Conservation (phyloP, 495 filamentous ascomycete genomes). For the Xylaria scruposa region DNA sequence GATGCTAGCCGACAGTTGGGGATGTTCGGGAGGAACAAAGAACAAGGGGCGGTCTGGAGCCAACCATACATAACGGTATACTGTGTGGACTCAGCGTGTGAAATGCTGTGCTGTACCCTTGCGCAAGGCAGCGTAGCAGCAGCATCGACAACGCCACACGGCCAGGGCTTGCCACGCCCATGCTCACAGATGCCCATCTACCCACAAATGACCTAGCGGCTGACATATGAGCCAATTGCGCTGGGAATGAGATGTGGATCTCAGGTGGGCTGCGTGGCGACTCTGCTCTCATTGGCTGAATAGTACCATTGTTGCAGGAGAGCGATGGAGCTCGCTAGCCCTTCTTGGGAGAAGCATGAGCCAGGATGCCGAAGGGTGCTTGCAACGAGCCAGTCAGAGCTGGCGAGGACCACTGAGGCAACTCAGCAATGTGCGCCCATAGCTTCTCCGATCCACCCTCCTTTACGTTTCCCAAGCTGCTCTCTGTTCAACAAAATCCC, state of each 20-base stretch:
- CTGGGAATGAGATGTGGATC: background rate
- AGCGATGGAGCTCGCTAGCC: slow-evolving; percentile 11
- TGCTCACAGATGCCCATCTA: slow-evolving; percentile 1
- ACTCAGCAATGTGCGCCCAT: slow-evolving; percentile 23
- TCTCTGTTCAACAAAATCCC: slow-evolving; percentile 44
- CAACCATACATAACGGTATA: slow-evolving; percentile 5
- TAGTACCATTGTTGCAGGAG: slow-evolving; percentile 23
- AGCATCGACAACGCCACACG: slow-evolving; percentile 26
- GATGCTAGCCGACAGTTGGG: slow-evolving; percentile 13
- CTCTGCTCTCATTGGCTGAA: slow-evolving; percentile 17
- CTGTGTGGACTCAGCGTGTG: slow-evolving; percentile 12
- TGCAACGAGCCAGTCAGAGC: slow-evolving; percentile 21
- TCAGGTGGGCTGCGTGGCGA: slow-evolving; percentile 21
- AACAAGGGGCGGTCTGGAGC: slow-evolving; percentile 26
- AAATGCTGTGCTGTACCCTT: slow-evolving; percentile 5
- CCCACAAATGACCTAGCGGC: slow-evolving; percentile 25
- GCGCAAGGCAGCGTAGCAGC: slow-evolving; percentile 14
- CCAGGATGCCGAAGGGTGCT: slow-evolving; percentile 21
- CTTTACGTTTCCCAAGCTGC: slow-evolving; percentile 21
- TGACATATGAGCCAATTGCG: slow-evolving; percentile 11
- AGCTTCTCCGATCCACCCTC: slow-evolving; percentile 23
- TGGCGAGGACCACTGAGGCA: slow-evolving; percentile 25
- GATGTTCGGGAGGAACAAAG: background rate
- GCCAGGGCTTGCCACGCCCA: slow-evolving; percentile 30
- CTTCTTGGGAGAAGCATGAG: background rate